Evolutionary conservation across 352 stramenopile genomes (phyloP), one percentile per base, ranked within the genome.

Genomic region (Phytophthora megakarya): DNA sequence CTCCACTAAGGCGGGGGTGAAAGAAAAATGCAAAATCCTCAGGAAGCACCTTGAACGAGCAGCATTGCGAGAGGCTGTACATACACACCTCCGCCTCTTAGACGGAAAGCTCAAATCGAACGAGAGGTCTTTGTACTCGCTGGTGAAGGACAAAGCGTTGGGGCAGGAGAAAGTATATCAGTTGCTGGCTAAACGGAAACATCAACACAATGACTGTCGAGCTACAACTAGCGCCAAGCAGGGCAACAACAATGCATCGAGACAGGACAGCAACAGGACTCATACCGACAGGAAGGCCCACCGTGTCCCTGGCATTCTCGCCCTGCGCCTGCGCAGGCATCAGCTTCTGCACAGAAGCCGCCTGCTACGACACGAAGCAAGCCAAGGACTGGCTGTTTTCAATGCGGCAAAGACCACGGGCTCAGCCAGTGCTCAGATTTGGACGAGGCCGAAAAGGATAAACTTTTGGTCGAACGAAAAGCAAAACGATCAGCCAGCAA

Each of bases 71-170:
- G 21, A 59, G 8, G 35, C 43, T 3, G 49, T 70, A 5, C 57
- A 73, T 2, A 21, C 33, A 2, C 57, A 66, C 7, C 35, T 54
- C 3, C 58, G 53, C 5, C 28, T 67, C 28, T 51, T 46, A 5
- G 50, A 58, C n/a, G 6, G 3, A 19, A 46, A 9, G 9, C 5
- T 5, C 18, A 53, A 65, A 16, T 21, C 28, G 3, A 28, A 63
- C 6, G 47, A 60, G 40, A 19, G 43, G 11, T 11, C 18, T 11
- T 15, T 72, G 6, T 72, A 70, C 45, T 28, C 28, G 1, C 22
- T 72, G 3, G 28, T 70, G 0, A 62, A 53, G 15, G 58, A 67
- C 5, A 76, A 72, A 16, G 57, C 63, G 1, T 16, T 72, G 1
- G 57, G 70, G 28, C 58, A 72, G 16, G 63, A 76, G 13, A 67